Base-by-base conservation (phyloP, 768 basidiomycete genomes). In the Cyclocybe cylindracea region DNA sequence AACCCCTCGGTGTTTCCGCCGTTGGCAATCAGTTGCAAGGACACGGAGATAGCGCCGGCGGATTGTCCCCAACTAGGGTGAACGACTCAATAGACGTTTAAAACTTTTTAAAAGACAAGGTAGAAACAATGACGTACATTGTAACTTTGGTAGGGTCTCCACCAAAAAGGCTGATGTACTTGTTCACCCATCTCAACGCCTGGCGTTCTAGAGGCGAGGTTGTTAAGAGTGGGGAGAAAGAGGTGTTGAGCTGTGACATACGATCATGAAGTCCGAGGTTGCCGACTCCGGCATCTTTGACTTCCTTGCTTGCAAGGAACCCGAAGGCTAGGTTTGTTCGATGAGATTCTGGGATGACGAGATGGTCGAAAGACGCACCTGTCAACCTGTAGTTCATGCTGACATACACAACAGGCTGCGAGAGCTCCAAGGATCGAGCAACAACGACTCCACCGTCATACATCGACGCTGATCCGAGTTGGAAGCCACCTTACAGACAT, bases 261-360 rank as follows among this genome's bases (percentile, higher is more conserved):
- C 82, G 82, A 68, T 88, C 86, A 50, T 78, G 79, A 16, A 89
- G 68, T 10, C 87, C 87, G 19, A 86, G 69, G 59, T 88, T 89
- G 1, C 79, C 82, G 7, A 80, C 70, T 2, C 78, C 78, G 2
- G 76, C 82, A 1, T 66, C 72, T 44, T 74, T 77, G 2, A 83
- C 74, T 66, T 84, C 80, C 50, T 76, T 68, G 39, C 80, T 70
- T 0, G 77, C 73, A 40, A 83, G 51, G 63, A 84, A 84, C 7
- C 82, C 82, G 44, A 80, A 77, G 7, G 74, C 80, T 73, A 32
- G 24, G 24, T 3, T 24, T 24, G 24, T 24, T 16, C n/a, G 10
- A 19, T 18, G 14, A 16, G 37, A 16, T 11, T 39, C 6, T 13
- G 19, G 14, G 10, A 33, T 37, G 13, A 10, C 10, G 19, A 11